Conservation (phyloP, 768 basidiomycete genomes). For the Auricularia cornea region DNA sequence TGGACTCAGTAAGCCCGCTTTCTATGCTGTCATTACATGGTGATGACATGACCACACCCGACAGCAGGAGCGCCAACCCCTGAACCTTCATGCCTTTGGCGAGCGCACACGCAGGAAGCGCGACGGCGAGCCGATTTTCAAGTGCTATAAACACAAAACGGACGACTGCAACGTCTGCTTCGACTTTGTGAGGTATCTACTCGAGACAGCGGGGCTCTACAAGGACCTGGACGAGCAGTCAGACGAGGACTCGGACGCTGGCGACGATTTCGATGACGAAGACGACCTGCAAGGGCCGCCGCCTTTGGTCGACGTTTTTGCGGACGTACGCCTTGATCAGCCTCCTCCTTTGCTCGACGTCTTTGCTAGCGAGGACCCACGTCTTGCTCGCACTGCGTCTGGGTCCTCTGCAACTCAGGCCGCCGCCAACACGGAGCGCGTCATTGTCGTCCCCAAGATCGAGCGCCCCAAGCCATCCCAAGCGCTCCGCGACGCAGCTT, state of each 20-base stretch:
- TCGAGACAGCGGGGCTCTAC: background rate
- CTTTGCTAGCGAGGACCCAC: background rate
- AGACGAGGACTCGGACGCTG: background rate
- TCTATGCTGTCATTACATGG: background rate
- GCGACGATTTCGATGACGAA: background rate
- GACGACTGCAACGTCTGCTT: background rate
- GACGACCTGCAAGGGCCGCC: background rate
- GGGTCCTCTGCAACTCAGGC: background rate
- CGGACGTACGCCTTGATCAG: background rate
- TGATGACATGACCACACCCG: too few species aligned
- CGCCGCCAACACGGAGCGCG: background rate
- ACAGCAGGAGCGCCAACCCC: background rate
- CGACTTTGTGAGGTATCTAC: background rate
- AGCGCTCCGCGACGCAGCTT: background rate
- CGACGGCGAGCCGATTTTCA: background rate
- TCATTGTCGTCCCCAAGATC: background rate
- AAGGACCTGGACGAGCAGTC: background rate
- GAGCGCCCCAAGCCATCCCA: background rate
- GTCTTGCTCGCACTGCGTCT: background rate
- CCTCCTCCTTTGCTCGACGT: background rate
- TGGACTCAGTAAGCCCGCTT: background rate
- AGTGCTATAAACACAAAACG: background rate
- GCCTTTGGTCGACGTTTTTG: background rate
- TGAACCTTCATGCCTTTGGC: background rate
- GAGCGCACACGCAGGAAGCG: background rate